Conservation (phyloP, 306 rosid species). For the Gastrolobium villosum region DNA sequence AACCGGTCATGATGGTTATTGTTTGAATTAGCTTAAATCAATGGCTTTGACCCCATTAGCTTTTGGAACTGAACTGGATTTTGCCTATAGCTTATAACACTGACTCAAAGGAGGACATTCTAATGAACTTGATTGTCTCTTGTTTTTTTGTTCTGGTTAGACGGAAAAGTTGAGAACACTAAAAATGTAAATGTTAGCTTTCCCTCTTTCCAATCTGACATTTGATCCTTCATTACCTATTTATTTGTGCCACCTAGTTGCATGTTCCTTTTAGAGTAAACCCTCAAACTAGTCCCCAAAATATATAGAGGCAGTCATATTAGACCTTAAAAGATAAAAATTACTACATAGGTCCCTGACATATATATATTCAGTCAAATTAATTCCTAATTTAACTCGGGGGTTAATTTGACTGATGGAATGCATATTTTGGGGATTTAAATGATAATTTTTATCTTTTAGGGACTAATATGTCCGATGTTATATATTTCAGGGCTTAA, state of each 20-base stretch:
- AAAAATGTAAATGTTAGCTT: background rate
- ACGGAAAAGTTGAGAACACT: background rate
- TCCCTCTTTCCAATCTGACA: background rate
- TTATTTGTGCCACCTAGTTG: conserved; percentile 21
- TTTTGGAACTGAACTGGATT: background rate
- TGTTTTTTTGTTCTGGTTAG: background rate
- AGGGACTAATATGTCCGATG: too few species aligned
- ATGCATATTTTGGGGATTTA: too few species aligned
- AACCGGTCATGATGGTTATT: conserved; percentile 6
- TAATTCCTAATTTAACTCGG: too few species aligned
- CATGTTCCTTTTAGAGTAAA: background rate
- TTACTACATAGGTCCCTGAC: too few species aligned
- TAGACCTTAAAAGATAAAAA: too few species aligned
- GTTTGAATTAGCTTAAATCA: background rate
- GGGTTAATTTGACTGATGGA: too few species aligned
- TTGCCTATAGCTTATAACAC: background rate
- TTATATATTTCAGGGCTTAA: too few species aligned
- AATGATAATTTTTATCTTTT: too few species aligned
- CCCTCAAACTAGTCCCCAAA: too few species aligned
- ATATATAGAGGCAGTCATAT: too few species aligned
- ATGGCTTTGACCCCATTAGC: background rate
- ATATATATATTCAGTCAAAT: too few species aligned
- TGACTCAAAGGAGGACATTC: conserved; percentile 3
- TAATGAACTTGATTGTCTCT: conserved; percentile 10
- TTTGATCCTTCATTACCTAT: conserved; percentile 5